A percentile compares a stretch with the other conserved stretches of the same genome.
These are phyloP conservation scores for Candida ulmi DNA, from an alignment of 805 yeast species.

Conservation along the genomic window DNA sequence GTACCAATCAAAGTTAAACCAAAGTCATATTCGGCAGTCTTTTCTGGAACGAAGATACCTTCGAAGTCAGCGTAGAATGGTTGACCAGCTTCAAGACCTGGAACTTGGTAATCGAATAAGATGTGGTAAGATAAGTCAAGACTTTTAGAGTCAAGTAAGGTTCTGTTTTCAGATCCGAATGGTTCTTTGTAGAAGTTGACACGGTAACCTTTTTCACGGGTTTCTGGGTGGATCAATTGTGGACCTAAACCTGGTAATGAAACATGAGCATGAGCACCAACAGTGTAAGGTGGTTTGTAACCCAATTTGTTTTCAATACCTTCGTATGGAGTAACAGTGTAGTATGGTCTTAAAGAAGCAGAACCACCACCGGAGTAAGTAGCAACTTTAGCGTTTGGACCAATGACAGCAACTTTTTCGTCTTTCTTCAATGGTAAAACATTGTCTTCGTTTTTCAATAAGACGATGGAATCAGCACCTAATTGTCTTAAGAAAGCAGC, in stretches of 20 bases:
- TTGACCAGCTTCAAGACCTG: constrained; percentile 10
- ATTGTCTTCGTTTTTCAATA: constrained; percentile 47
- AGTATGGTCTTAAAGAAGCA: constrained; percentile 44
- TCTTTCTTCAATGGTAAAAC: constrained; percentile 42
- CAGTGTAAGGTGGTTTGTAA: constrained; percentile 22
- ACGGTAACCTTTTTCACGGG: constrained; percentile 21
- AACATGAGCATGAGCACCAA: constrained; percentile 33
- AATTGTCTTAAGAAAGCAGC: constrained; percentile 35
- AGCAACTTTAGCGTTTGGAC: constrained; percentile 49
- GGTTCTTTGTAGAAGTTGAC: constrained; percentile 24
- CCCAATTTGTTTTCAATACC: constrained; percentile 32
- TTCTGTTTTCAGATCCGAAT: constrained; percentile 13
- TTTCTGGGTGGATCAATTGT: constrained; percentile 18
- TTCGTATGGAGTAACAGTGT: constrained; percentile 43
- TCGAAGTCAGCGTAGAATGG: constrained; percentile 42
- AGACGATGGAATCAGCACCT: constrained; percentile 47
- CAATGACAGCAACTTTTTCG: constrained; percentile 47
- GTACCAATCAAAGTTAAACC: constrained; percentile 51
- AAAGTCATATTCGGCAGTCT: constrained; percentile 42
- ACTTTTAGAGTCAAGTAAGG: constrained; percentile 25
- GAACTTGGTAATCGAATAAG: constrained; percentile 26
- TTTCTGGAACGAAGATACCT: constrained; percentile 41
- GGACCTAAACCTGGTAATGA: constrained; percentile 29
- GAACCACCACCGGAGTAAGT: constrained; percentile 60
- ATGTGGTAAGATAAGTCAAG: constrained; percentile 17